Conservation (phyloP, 2,329 filamentous ascomycete species). For the Cladosporium colombiae region DNA sequence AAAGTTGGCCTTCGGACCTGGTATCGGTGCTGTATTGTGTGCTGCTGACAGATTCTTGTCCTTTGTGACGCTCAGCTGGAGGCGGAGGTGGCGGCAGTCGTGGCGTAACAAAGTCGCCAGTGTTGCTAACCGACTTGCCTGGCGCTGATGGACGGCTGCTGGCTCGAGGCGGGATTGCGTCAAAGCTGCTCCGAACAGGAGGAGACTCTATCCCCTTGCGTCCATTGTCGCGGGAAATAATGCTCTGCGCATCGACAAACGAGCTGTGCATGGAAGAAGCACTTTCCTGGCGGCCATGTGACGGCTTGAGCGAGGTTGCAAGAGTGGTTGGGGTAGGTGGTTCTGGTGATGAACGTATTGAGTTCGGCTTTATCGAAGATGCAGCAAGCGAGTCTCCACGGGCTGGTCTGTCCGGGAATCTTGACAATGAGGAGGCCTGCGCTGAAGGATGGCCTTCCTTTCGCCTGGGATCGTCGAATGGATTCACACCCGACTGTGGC, state of each 20-base stretch:
- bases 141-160: slow-evolving; percentile 47
- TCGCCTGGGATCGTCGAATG: slow-evolving; percentile 41
- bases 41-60: slow-evolving; percentile 48
- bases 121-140: slow-evolving; percentile 42
- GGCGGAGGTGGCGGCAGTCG: slow-evolving; percentile 47
- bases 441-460: slow-evolving; percentile 33
- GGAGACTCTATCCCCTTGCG: slow-evolving; percentile 27
- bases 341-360: slow-evolving; percentile 31
- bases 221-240: slow-evolving; percentile 31
- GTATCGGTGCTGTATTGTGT: slow-evolving; percentile 44
- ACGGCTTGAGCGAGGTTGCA: slow-evolving; percentile 25
- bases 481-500: slow-evolving; percentile 40
- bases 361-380: slow-evolving; percentile 29
- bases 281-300: slow-evolving; percentile 44
- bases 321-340: slow-evolving; percentile 46
- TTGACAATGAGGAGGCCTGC: slow-evolving; percentile 40
- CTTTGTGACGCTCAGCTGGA: slow-evolving; percentile 38
- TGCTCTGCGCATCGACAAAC: slow-evolving; percentile 39
- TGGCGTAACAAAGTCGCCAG: slow-evolving; percentile 49
- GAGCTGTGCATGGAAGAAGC: slow-evolving; percentile 38
- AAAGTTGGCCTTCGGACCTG: slow-evolving; percentile 33
- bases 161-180: slow-evolving; percentile 49
- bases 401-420: slow-evolving; percentile 50
- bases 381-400: slow-evolving; percentile 61
- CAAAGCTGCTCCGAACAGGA: slow-evolving; percentile 39